Conservation (phyloP, 108 stramenopile genomes). For the Nitzschia sp. region DNA sequence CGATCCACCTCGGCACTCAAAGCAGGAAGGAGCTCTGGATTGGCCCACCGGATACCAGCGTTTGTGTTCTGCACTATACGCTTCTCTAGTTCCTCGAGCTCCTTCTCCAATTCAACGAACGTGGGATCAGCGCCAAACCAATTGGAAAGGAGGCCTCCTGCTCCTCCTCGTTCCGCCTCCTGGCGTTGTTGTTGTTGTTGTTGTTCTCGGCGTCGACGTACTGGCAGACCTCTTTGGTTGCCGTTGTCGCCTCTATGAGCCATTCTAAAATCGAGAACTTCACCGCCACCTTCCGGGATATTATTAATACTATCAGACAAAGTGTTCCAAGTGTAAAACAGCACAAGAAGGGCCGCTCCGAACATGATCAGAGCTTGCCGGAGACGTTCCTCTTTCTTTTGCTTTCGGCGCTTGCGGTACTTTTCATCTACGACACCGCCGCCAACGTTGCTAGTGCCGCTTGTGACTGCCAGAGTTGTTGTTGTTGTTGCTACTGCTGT, state of each 20-base stretch:
- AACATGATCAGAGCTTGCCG: conserved; percentile 1
- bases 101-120: conserved; percentile 1
- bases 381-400: not conserved
- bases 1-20: conserved; percentile 4
- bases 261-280: not conserved
- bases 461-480: too few relatives aligned
- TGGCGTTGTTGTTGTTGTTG: not conserved
- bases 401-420: conserved; percentile 15
- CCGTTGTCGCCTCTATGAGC: not conserved
- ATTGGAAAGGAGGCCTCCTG: not conserved
- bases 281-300: not conserved
- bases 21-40: conserved; percentile 14
- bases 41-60: conserved; percentile 34
- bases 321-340: conserved; percentile 1
- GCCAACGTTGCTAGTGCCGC: too few relatives aligned
- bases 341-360: not conserved
- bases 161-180: not conserved
- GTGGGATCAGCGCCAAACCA: not conserved
- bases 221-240: conserved; percentile 31
- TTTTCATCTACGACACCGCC: too few relatives aligned
- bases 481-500: too few relatives aligned
- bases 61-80: conserved; percentile 18
- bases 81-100: conserved; percentile 16
- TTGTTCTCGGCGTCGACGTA: conserved; percentile 31
- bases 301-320: not conserved